These are phyloP conservation scores for Phlegmacium glaucopus DNA, from an alignment of 768 basidiomycete species.

Conservation along the genomic window DNA sequence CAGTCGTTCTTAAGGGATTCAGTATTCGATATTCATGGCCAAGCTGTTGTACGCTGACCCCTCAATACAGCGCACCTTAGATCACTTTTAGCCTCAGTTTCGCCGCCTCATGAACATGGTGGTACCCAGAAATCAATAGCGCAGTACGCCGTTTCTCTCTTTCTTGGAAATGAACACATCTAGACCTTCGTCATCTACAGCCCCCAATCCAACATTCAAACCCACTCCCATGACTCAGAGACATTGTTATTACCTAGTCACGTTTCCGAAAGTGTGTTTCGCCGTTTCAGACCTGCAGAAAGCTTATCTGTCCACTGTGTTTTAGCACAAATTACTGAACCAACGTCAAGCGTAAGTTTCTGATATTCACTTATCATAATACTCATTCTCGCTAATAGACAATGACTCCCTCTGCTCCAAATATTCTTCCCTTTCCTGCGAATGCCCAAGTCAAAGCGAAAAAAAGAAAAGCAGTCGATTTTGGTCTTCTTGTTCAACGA, in stretches of 20 bases:
- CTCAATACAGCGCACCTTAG: not conserved
- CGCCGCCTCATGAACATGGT: too few relatives aligned
- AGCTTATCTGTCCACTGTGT: not conserved
- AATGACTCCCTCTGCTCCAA: not conserved
- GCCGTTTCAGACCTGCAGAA: not conserved
- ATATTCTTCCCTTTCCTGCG: not conserved
- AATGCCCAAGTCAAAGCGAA: slow-evolving; percentile 16
- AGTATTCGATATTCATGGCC: too few relatives aligned
- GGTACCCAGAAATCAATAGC: too few relatives aligned
- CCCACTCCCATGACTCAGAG: not conserved
- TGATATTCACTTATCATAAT: too few relatives aligned
- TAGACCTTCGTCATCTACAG: too few relatives aligned
- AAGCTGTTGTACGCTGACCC: not conserved
- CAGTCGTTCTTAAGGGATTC: slow-evolving; percentile 1
- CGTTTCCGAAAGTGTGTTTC: not conserved
- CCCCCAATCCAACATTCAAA: not conserved
- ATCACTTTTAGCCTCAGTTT: not conserved
- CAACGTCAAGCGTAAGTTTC: not conserved
- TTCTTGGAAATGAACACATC: too few relatives aligned
- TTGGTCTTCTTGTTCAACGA: slow-evolving; percentile 22
- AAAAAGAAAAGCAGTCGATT: slow-evolving; percentile 25
- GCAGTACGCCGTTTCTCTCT: too few relatives aligned
- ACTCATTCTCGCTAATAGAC: not conserved
- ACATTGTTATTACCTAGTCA: too few relatives aligned
- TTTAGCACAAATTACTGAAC: not conserved